phyloP scores from a whole-genome alignment of 768 basidiomycete genomes.

The Termitomyces sp. region DNA sequence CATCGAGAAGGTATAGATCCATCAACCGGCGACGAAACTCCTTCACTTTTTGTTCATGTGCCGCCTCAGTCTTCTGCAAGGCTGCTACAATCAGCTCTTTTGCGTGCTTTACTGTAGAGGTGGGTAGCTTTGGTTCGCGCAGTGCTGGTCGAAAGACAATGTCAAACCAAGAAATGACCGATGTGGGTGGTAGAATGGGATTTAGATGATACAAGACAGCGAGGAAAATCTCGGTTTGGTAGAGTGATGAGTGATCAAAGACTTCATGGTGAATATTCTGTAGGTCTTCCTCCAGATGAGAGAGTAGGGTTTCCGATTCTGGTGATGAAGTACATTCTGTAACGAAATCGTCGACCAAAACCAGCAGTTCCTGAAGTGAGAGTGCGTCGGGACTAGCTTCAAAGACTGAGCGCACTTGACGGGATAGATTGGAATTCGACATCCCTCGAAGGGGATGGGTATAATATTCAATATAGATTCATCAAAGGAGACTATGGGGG shows the following conservation, averaged over 20 bases:
- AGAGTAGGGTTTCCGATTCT: conserved; percentile 42
- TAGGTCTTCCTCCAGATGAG: conserved; percentile 65
- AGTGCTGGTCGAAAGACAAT: conserved; percentile 74
- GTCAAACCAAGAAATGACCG: conserved; percentile 84
- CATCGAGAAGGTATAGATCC: conserved; percentile 77
- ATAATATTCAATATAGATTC: conserved; percentile 5
- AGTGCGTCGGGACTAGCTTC: conserved; percentile 51
- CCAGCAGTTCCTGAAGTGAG: conserved; percentile 48
- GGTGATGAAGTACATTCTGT: conserved; percentile 45
- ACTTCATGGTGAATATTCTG: conserved; percentile 60
- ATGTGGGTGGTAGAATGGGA: conserved; percentile 59
- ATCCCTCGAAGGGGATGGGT: conserved; percentile 20
- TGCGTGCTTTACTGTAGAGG: conserved; percentile 57
- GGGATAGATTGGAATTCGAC: conserved; percentile 40
- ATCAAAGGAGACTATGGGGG: background rate
- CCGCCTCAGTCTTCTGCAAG: conserved; percentile 49
- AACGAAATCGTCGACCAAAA: conserved; percentile 55
- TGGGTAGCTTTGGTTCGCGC: conserved; percentile 68
- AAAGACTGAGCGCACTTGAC: conserved; percentile 58
- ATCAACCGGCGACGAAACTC: conserved; percentile 70
- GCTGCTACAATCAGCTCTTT: conserved; percentile 71
- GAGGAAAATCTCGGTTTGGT: conserved; percentile 67
- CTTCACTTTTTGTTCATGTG: conserved; percentile 44
- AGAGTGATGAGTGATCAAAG: conserved; percentile 60
- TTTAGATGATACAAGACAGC: conserved; percentile 61